Base-by-base conservation (phyloP, 495 filamentous ascomycete genomes). In the Hypoxylon cercidicola region DNA sequence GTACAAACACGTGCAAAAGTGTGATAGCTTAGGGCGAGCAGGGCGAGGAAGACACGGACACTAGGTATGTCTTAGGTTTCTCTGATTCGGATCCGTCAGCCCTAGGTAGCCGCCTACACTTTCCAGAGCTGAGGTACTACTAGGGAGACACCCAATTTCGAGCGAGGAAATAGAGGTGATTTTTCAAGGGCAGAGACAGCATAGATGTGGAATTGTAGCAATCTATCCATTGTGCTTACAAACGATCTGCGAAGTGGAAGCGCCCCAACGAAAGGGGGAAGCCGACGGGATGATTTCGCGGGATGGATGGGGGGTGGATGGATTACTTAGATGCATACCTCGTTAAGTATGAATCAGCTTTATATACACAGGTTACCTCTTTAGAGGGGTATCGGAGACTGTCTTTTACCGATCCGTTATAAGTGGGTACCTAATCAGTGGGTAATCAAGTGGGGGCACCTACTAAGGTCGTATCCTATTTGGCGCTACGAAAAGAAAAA, bases 51-150 rank as follows among this genome's bases (percentile, higher is more conserved):
- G 46, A 20, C 32, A 11, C 45, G 45, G 30, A 13, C 19, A 28
- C 43, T 57, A 40, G 3, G n/a, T 57, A 40, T 15, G n/a, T 4
- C 40, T 20, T 43, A 43, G 40, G 40, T 43, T 43, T 16, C 40
- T 43, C 13, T 40, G 37, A 16, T 16, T 40, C 15, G 37, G 37
- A 40, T 40, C 37, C 15, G 37, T 15, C 15, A 40, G 37, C 13
- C 15, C 15, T 12, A 2, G 15, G 6, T 5, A 40, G 30, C 30
- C 30, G 30, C 30, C 30, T 32, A 32, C 30, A 32, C 30, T 32
- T 28, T 32, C 30, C 10, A 10, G 30, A 32, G 9, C 30, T 32
- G 30, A 32, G 30, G 3, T 32, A 32, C 30, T 32, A 4, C 8
- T 32, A 32, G 30, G 9, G 9, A 32, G 30, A 4, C 10, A 32